Evolutionary conservation across 345 rosid species (phyloP).

Genomic region (Euphorbia pulcherrima): DNA sequence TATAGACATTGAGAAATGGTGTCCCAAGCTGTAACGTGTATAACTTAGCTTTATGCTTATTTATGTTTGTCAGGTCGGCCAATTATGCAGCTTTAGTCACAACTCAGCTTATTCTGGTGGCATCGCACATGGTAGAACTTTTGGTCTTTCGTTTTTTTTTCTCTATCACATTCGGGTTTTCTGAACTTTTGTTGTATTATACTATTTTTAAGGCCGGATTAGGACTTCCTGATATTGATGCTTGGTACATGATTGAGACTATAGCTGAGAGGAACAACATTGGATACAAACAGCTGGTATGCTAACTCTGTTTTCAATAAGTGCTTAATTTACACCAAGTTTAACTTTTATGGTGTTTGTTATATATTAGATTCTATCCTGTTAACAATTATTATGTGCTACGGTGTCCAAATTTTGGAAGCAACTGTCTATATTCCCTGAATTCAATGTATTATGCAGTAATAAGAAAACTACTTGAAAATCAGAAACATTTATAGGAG

Average conservation of each 20-base stretch:
- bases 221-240: slow-evolving; percentile 89
- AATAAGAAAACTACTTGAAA: neutral
- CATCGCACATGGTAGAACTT: slow-evolving; percentile 76
- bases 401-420: neutral
- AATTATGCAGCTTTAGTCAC: slow-evolving; percentile 84
- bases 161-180: neutral
- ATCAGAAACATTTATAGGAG: neutral
- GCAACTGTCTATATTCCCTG: neutral
- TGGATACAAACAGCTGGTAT: slow-evolving; percentile 80
- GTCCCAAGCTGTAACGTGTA: neutral
- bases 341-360: slow-evolving; percentile 2
- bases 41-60: slow-evolving; percentile 11
- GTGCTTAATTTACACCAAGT: slow-evolving; percentile 6
- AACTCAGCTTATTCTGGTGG: slow-evolving; percentile 72
- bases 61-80: slow-evolving; percentile 45
- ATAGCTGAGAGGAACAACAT: slow-evolving; percentile 86
- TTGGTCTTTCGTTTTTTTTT: slow-evolving; percentile 18
- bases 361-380: neutral
- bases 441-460: neutral
- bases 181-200: slow-evolving; percentile 14
- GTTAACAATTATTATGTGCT: neutral
- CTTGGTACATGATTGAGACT: slow-evolving; percentile 90
- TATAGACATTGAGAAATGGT: neutral
- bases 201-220: slow-evolving; percentile 65
- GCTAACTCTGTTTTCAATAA: slow-evolving; percentile 20